Base-by-base conservation (phyloP, 148 eudicot genomes). In the Silene conica region DNA sequence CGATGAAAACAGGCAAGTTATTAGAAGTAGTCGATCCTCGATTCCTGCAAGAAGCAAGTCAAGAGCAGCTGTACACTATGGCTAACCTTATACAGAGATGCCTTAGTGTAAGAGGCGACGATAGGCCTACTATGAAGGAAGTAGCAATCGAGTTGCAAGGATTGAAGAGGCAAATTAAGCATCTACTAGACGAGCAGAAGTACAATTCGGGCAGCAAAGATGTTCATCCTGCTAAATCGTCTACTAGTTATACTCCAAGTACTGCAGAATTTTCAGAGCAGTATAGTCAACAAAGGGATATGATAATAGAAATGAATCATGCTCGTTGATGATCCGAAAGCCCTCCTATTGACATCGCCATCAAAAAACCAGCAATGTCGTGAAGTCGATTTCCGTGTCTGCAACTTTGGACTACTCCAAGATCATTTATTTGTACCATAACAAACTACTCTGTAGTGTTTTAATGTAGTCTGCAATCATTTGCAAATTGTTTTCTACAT, bases 41-140 rank as follows among this genome's bases (percentile, higher is more conserved):
- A 28, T 67, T 80, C 11, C 52, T 71, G 14, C 61, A 25, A 12
- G 83, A 73, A 50, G 83, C 83, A 15, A 18, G 56, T 15, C 5
- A 20, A 21, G 74, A 68, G 23, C 70, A 76, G 22, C 69, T 72
- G 8, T n/a, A 73, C 19, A 31, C 9, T 31, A 52, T 80, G 72
- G 76, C 80, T 3, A 73, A 50, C 19, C 80, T 80, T 14, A 70
- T 62, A 22, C 20, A 9, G 59, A 61, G 43, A 6, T 80, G 83
- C 8, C 76, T 76, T 6, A 64, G 56, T 45, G 26, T 76, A 6
- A 67, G 10, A 11, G 77, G 80, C 7, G 75, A 76, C 18, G 72
- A 80, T 15, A 75, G 83, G 67, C 79, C 79, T 11, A 76, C 72
- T 11, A 80, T 80, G 80, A 80, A 76, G 22, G 77, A 80, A 68